Conservation (phyloP, 805 yeast genomes). For the Grigorovia transvaalensis region DNA sequence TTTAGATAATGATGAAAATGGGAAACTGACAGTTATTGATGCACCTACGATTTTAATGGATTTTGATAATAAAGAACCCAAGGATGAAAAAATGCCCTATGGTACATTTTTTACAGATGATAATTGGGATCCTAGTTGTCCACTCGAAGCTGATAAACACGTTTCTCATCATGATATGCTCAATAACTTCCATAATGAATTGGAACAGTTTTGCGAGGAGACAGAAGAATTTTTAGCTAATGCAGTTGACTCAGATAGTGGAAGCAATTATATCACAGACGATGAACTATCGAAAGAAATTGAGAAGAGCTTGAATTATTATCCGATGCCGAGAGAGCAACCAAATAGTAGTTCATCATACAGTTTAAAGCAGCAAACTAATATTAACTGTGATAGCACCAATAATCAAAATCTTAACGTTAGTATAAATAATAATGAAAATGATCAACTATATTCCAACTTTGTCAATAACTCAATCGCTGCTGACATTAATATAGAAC, state of each 20-base stretch:
- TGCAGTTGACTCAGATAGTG: background rate
- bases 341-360: background rate
- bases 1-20: background rate
- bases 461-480: background rate
- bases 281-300: conserved; percentile 12
- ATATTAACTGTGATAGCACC: background rate
- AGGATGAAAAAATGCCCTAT: background rate
- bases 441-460: background rate
- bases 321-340: conserved; percentile 10
- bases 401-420: background rate
- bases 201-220: conserved; percentile 2
- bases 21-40: background rate
- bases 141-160: background rate
- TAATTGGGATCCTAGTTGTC: background rate
- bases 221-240: background rate
- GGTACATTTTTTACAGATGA: background rate
- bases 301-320: conserved; percentile 12
- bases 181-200: background rate
- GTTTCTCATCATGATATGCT: background rate
- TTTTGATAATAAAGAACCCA: background rate
- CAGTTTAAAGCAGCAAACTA: background rate
- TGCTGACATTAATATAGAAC: background rate
- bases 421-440: background rate
- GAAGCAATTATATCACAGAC: conserved; percentile 4
- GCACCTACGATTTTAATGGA: background rate